phyloP scores from a whole-genome alignment of 2,329 filamentous ascomycete species.

The Hypoxylon rubiginosum region DNA sequence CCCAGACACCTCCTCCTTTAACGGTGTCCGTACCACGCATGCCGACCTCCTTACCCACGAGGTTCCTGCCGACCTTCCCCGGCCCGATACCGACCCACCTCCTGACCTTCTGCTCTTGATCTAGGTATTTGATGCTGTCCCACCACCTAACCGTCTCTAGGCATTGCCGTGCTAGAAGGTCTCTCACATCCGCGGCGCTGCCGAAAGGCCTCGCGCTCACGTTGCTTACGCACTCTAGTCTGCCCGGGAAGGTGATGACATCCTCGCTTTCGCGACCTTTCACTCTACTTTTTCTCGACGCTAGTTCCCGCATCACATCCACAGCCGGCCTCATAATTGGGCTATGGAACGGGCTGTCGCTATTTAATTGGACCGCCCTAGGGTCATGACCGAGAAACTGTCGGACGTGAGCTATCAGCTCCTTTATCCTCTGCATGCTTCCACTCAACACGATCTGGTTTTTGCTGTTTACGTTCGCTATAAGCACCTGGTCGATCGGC shows the following conservation, averaged over 20 bases:
- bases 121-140: conserved; percentile 90
- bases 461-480: conserved; percentile 95
- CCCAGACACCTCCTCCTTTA: conserved; percentile 94
- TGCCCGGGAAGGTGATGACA: conserved; percentile 80
- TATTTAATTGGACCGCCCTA: conserved; percentile 85
- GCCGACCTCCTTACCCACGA: conserved; percentile 95
- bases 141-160: conserved; percentile 97
- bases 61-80: conserved; percentile 91
- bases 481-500: conserved; percentile 86
- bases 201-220: conserved; percentile 84
- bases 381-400: conserved; percentile 95
- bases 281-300: conserved; percentile 70
- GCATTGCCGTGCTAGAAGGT: conserved; percentile 82
- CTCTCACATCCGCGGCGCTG: conserved; percentile 80
- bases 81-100: conserved; percentile 94
- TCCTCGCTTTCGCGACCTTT: conserved; percentile 69
- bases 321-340: conserved; percentile 91
- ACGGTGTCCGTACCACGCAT: conserved; percentile 82
- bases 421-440: conserved; percentile 84
- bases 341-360: conserved; percentile 91
- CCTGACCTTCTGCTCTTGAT: conserved; percentile 83
- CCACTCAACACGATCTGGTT: conserved; percentile 97
- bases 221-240: conserved; percentile 86
- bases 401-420: conserved; percentile 84
- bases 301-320: conserved; percentile 76